Evolutionary conservation across 495 filamentous ascomycete species (phyloP).

Genomic region (Hypoxylon fragiforme): DNA sequence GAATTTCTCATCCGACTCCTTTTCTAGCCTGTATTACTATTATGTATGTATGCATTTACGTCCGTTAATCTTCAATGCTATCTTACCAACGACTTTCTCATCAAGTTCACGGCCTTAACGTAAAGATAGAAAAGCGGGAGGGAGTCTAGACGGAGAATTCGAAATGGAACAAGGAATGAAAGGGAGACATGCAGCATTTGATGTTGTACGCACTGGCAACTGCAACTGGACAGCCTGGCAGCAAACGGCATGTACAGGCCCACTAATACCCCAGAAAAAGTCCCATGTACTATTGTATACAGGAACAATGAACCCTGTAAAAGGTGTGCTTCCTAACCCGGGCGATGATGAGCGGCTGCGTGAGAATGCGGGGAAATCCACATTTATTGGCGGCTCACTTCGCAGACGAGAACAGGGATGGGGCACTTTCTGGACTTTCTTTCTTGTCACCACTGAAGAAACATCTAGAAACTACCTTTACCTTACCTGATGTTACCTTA

Average conservation of each 20-base stretch:
- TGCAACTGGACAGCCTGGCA: no score
- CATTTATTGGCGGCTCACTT: constrained; percentile 24
- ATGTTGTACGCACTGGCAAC: constrained; percentile 31
- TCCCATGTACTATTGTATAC: not conserved
- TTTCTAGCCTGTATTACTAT: not conserved
- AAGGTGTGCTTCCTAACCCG: constrained; percentile 5
- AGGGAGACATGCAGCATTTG: constrained; percentile 27
- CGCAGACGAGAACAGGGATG: not conserved
- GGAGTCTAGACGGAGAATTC: not conserved
- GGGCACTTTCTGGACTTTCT: not conserved
- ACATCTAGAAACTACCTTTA: no score
- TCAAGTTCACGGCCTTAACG: no score
- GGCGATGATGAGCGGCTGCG: constrained; percentile 29
- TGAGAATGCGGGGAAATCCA: constrained; percentile 33
- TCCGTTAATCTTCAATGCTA: no score
- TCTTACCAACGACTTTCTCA: no score
- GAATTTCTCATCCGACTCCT: not conserved
- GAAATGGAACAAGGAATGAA: constrained; percentile 14
- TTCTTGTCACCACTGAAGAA: not conserved
- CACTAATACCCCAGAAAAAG: constrained; percentile 28
- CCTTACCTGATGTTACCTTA: no score
- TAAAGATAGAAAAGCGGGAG: constrained; percentile 4
- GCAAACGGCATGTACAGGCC: constrained; percentile 13
- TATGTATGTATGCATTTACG: not conserved
- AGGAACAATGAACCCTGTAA: not conserved